phyloP scores from a whole-genome alignment of 2,329 filamentous ascomycete species.

The Microcyclospora pomicola region DNA sequence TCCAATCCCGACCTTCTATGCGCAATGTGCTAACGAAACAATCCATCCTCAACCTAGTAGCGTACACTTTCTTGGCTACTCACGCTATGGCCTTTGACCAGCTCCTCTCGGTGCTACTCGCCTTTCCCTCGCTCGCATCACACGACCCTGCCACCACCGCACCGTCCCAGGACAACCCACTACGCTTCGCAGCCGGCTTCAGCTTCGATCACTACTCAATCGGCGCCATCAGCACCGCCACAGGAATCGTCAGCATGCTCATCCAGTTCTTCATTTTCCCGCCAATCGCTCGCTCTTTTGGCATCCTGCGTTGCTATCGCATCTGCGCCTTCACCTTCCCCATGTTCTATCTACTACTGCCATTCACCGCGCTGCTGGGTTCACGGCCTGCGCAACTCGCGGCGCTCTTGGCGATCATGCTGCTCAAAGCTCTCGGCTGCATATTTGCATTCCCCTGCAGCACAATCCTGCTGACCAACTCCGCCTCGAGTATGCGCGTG shows the following conservation, averaged over 20 bases:
- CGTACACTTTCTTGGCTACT: conserved; percentile 69
- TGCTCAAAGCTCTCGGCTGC: conserved; percentile 58
- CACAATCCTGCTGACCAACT: conserved; percentile 85
- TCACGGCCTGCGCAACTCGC: conserved; percentile 39
- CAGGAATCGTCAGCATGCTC: conserved; percentile 64
- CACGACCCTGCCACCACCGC: conserved; percentile 26
- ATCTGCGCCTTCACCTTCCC: conserved; percentile 56
- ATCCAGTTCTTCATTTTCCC: conserved; percentile 83
- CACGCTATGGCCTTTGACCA: conserved; percentile 80
- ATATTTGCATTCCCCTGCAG: conserved; percentile 83
- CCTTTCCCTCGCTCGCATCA: conserved; percentile 42
- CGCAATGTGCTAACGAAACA: conserved; percentile 59
- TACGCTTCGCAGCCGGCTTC: conserved; percentile 73
- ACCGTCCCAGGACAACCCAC: conserved; percentile 46
- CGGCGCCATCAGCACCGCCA: conserved; percentile 71
- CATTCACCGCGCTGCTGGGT: conserved; percentile 57
- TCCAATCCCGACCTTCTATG: conserved; percentile 29
- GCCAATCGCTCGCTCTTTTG: conserved; percentile 54
- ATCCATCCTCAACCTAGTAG: conserved; percentile 58
- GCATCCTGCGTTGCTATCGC: conserved; percentile 60
- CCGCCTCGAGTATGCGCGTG: conserved; percentile 57
- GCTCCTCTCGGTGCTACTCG: conserved; percentile 74
- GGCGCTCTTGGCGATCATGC: conserved; percentile 51
- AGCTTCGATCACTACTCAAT: conserved; percentile 60
- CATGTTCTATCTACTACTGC: conserved; percentile 64